These are phyloP conservation scores for Globisporangium cylindrosporum DNA, from an alignment of 352 stramenopile genomes.

Conservation along the genomic window DNA sequence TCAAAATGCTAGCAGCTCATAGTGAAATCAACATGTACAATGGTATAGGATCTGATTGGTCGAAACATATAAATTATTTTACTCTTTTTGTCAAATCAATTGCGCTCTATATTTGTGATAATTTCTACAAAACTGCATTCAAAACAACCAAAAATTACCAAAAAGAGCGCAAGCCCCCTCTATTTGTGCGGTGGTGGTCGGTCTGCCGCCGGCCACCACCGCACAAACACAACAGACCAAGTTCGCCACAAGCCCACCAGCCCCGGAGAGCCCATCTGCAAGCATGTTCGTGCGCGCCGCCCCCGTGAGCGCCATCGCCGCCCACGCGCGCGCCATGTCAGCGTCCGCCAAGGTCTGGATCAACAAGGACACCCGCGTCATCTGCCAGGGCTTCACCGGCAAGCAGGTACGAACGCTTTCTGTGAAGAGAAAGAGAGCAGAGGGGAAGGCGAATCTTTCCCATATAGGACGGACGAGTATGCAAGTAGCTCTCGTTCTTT, in stretches of 20 bases:
- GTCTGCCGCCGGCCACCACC: slow-evolving; percentile 5
- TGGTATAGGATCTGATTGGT: too few species aligned
- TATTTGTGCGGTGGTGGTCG: too few species aligned
- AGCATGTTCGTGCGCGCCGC: slow-evolving; percentile 61
- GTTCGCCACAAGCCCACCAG: background rate
- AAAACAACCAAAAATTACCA: too few species aligned
- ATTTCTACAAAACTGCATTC: too few species aligned
- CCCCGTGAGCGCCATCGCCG: slow-evolving; percentile 44
- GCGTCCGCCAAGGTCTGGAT: slow-evolving; percentile 99
- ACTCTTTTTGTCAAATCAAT: too few species aligned
- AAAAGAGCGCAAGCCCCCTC: too few species aligned
- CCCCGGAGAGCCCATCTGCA: slow-evolving; percentile 19
- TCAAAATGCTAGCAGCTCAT: too few species aligned
- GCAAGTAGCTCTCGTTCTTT: background rate
- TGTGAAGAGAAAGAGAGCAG: background rate
- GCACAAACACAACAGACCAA: slow-evolving; percentile 13
- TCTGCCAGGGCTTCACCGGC: slow-evolving; percentile 99
- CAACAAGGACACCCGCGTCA: slow-evolving; percentile 99
- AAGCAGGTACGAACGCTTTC: slow-evolving; percentile 89
- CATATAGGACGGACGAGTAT: background rate
- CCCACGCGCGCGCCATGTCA: slow-evolving; percentile 78
- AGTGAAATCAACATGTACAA: too few species aligned
- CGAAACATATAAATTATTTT: too few species aligned
- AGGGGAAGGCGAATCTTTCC: background rate
- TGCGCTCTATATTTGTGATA: too few species aligned